These are phyloP conservation scores for Fusarium xyrophilum DNA, from an alignment of 2,329 filamentous ascomycete species.

Conservation along the genomic window DNA sequence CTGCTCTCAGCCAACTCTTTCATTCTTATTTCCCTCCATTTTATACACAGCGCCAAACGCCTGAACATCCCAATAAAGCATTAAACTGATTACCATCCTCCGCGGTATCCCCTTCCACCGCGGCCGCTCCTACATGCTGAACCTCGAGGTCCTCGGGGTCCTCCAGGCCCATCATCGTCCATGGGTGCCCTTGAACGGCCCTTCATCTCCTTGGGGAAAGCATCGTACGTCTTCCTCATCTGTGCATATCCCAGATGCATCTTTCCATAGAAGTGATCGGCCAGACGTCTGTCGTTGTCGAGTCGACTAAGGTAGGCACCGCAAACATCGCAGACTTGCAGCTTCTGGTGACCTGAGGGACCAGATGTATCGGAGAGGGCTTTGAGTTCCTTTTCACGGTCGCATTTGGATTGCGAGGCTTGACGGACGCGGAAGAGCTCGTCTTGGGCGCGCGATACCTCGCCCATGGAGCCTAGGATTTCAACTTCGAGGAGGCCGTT, in stretches of 20 bases:
- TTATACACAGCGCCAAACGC: slow-evolving; percentile 37
- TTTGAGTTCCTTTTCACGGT: slow-evolving; percentile 87
- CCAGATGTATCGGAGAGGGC: slow-evolving; percentile 89
- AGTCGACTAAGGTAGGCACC: slow-evolving; percentile 91
- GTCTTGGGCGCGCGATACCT: slow-evolving; percentile 81
- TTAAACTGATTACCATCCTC: slow-evolving; percentile 51
- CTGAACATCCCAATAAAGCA: slow-evolving; percentile 11
- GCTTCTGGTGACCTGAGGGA: slow-evolving; percentile 93
- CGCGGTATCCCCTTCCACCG: slow-evolving; percentile 58
- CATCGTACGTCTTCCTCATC: slow-evolving; percentile 93
- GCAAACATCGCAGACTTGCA: slow-evolving; percentile 98
- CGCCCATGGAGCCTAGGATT: slow-evolving; percentile 80
- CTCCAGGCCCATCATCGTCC: slow-evolving; percentile 56
- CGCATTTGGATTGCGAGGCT: slow-evolving; percentile 80
- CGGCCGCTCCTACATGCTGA: slow-evolving; percentile 61
- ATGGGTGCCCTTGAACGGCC: slow-evolving; percentile 68
- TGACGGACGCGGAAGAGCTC: slow-evolving; percentile 87
- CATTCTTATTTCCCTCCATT: slow-evolving; percentile 21
- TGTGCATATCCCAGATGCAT: slow-evolving; percentile 99
- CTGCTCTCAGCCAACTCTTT: slow-evolving; percentile 9
- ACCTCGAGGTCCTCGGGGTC: slow-evolving; percentile 59
- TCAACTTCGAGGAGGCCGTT: slow-evolving; percentile 85
- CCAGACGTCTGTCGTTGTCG: slow-evolving; percentile 91
- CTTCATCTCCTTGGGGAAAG: slow-evolving; percentile 86
- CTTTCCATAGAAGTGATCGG: slow-evolving; percentile 98